Conservation (phyloP, 768 basidiomycete genomes). For the Hirschioporus abietinus region DNA sequence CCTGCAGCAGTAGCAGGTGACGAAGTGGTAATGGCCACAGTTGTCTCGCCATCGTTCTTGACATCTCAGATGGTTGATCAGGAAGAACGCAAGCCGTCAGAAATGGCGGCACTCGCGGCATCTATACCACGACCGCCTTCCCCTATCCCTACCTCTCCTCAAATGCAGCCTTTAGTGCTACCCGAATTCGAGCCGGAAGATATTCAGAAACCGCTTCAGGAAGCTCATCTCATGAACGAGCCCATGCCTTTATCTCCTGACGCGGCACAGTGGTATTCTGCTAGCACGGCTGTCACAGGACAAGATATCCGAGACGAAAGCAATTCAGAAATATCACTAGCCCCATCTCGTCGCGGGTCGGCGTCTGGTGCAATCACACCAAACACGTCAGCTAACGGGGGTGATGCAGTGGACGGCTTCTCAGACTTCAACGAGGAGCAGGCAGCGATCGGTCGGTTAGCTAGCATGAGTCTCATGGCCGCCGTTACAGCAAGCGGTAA, state of each 20-base stretch:
- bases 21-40: constrained; percentile 8
- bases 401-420: constrained; percentile 8
- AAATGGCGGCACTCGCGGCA: neutral
- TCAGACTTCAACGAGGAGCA: constrained; percentile 46
- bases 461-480: constrained; percentile 92
- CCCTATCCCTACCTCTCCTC: neutral
- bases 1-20: constrained; percentile 14
- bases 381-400: neutral
- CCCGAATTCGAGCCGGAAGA: neutral
- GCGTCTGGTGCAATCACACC: constrained; percentile 2
- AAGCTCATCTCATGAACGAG: neutral
- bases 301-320: neutral
- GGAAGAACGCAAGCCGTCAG: neutral
- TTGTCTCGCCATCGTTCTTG: neutral
- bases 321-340: neutral
- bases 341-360: neutral
- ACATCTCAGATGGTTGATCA: neutral
- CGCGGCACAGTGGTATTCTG: neutral
- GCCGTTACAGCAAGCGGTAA: constrained; percentile 75
- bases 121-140: neutral
- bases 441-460: constrained; percentile 78
- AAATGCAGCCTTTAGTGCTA: neutral
- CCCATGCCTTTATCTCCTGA: neutral
- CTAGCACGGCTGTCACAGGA: neutral
- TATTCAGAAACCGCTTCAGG: neutral